These are phyloP conservation scores for Aegilops longissima DNA, from an alignment of 176 grass and related monocot species.

Conservation along the genomic window DNA sequence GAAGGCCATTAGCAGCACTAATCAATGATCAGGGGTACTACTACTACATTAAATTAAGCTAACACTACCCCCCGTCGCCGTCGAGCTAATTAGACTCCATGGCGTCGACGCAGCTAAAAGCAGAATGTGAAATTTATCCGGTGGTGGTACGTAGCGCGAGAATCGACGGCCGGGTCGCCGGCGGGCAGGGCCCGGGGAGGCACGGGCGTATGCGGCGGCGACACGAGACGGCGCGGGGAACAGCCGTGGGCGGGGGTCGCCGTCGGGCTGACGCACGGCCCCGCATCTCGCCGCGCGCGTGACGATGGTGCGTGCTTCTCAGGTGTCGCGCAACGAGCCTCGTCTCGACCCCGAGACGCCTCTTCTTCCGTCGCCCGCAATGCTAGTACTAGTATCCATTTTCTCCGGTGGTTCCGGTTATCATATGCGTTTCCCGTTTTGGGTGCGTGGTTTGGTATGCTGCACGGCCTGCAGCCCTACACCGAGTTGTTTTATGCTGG, in stretches of 20 bases:
- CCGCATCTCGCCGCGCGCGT: constrained; percentile 27
- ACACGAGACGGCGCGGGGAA: background rate
- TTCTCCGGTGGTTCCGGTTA: background rate
- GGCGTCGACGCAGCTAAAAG: too few relatives aligned
- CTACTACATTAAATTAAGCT: background rate
- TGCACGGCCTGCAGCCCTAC: background rate
- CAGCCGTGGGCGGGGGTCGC: background rate
- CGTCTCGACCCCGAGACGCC: constrained; percentile 35
- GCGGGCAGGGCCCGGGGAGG: rapidly evolving
- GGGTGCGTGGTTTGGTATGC: background rate
- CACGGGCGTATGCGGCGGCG: background rate
- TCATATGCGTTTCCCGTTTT: background rate
- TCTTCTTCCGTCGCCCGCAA: constrained; percentile 16
- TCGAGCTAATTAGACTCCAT: background rate
- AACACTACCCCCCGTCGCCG: background rate
- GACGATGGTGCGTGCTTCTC: constrained; percentile 37
- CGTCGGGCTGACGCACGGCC: constrained; percentile 27
- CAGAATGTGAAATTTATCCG: background rate
- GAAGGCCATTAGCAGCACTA: constrained; percentile 32
- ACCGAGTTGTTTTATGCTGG: constrained; percentile 15
- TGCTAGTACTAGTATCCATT: background rate
- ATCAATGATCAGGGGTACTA: background rate
- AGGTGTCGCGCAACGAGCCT: constrained; percentile 53
- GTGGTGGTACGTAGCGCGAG: too few relatives aligned
- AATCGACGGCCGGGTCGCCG: background rate